phyloP scores from a whole-genome alignment of 768 basidiomycete genomes.

The Tulasnella sp. region DNA sequence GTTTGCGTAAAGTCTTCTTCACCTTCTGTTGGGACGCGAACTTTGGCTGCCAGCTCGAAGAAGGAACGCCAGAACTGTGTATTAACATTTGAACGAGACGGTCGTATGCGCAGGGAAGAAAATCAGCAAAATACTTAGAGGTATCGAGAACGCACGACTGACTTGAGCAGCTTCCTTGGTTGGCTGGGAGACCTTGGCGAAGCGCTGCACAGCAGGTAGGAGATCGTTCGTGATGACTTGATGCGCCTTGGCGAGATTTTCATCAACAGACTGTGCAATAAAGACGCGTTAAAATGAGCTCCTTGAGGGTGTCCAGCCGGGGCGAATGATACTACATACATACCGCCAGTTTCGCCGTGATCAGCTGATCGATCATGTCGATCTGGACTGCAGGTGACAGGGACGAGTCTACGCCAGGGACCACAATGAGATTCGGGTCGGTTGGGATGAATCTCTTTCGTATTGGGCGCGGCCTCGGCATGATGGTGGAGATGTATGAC shows the following conservation, averaged over 20 bases:
- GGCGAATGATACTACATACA: background rate
- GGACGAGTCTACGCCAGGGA: slow-evolving; percentile 61
- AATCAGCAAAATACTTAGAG: background rate
- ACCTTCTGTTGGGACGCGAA: slow-evolving; percentile 64
- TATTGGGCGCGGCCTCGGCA: too few species aligned
- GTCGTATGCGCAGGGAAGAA: background rate
- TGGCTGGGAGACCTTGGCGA: slow-evolving; percentile 75
- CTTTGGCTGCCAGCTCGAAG: slow-evolving; percentile 87
- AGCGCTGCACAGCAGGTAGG: slow-evolving; percentile 81
- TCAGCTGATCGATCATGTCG: slow-evolving; percentile 91
- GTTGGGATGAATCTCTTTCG: slow-evolving; percentile 13
- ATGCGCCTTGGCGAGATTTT: slow-evolving; percentile 85
- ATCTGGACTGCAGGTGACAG: slow-evolving; percentile 71
- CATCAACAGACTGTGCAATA: slow-evolving; percentile 64
- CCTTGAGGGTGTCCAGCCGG: background rate
- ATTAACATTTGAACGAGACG: background rate
- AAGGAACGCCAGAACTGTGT: slow-evolving; percentile 91
- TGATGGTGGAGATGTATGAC: too few species aligned
- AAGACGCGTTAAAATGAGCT: too few species aligned
- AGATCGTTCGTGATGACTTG: slow-evolving; percentile 68
- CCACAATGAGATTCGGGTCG: slow-evolving; percentile 50
- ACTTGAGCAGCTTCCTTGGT: slow-evolving; percentile 88
- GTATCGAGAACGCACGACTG: slow-evolving; percentile 21
- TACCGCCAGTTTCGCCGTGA: slow-evolving; percentile 84
- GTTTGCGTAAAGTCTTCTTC: slow-evolving; percentile 40